Conservation (phyloP, 2,329 filamentous ascomycete genomes). For the Emergomyces pasteurianus region DNA sequence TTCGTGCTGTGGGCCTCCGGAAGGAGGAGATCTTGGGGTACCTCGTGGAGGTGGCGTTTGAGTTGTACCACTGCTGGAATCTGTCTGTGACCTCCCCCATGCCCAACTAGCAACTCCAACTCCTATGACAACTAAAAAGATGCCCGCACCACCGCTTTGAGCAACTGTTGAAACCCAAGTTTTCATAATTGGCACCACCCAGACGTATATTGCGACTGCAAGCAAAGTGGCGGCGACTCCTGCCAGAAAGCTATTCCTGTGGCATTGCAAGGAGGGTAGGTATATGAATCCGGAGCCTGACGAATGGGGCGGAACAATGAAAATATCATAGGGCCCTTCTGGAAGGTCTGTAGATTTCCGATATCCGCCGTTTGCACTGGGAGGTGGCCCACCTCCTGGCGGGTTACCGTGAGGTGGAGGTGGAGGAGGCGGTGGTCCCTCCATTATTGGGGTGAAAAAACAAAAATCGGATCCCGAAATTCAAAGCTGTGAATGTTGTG, state of each 20-base stretch:
- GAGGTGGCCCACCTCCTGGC: slow-evolving; percentile 28
- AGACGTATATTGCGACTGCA: slow-evolving; percentile 59
- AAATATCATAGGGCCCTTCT: slow-evolving; percentile 89
- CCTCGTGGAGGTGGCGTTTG: slow-evolving; percentile 16
- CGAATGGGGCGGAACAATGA: slow-evolving; percentile 87
- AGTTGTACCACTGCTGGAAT: slow-evolving; percentile 24
- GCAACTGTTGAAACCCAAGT: slow-evolving; percentile 61
- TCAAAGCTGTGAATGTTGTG: background rate
- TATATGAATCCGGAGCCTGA: slow-evolving; percentile 84
- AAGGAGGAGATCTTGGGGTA: slow-evolving; percentile 11
- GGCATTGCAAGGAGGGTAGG: slow-evolving; percentile 75
- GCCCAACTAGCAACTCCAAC: slow-evolving; percentile 72
- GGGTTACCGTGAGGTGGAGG: slow-evolving; percentile 79
- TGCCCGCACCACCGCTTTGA: slow-evolving; percentile 59
- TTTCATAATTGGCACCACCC: slow-evolving; percentile 60
- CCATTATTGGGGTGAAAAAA: slow-evolving; percentile 16
- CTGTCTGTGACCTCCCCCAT: slow-evolving; percentile 51
- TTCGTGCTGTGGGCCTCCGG: slow-evolving; percentile 18
- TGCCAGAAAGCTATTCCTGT: slow-evolving; percentile 81
- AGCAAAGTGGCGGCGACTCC: slow-evolving; percentile 69
- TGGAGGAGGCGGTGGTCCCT: slow-evolving; percentile 46
- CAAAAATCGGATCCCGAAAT: background rate
- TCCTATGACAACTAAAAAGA: slow-evolving; percentile 57
- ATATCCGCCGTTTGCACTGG: slow-evolving; percentile 15
- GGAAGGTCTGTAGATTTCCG: slow-evolving; percentile 51